Evolutionary conservation across 2,329 filamentous ascomycete species (phyloP).

Genomic region (Pezicula carpinea): DNA sequence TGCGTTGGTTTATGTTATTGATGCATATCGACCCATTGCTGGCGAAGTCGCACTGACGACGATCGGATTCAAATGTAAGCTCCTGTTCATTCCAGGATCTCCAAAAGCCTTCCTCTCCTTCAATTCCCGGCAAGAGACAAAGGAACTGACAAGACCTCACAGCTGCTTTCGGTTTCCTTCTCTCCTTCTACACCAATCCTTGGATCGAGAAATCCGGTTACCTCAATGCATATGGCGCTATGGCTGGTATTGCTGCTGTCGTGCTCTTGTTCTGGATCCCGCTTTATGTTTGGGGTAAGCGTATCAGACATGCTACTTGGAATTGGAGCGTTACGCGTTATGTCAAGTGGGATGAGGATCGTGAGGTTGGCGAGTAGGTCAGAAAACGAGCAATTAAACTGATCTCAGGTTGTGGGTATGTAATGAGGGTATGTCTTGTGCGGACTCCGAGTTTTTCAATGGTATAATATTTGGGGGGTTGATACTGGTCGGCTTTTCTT

Average conservation of each 20-base stretch:
- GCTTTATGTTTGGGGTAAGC: slow-evolving; percentile 47
- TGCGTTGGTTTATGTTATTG: slow-evolving; percentile 52
- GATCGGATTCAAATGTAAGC: slow-evolving; percentile 49
- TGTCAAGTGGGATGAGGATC: slow-evolving; percentile 46
- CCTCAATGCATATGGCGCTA: slow-evolving; percentile 46
- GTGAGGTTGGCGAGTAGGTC: slow-evolving; percentile 51
- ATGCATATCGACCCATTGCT: slow-evolving; percentile 51
- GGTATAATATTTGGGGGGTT: too few relatives aligned
- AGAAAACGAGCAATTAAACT: too few relatives aligned
- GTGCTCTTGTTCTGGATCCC: slow-evolving; percentile 45
- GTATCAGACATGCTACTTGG: slow-evolving; percentile 42
- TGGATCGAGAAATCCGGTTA: slow-evolving; percentile 50
- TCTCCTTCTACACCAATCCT: slow-evolving; percentile 56
- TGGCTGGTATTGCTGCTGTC: slow-evolving; percentile 48
- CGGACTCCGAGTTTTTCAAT: too few relatives aligned
- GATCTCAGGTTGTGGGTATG: too few relatives aligned
- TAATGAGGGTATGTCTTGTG: too few relatives aligned
- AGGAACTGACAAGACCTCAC: neutral
- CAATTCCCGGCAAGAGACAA: neutral
- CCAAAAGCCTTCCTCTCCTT: neutral
- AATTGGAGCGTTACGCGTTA: slow-evolving; percentile 42
- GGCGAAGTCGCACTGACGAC: slow-evolving; percentile 50
- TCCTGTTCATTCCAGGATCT: neutral
- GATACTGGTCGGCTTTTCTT: too few relatives aligned
- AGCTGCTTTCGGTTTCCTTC: slow-evolving; percentile 52